Conservation (phyloP, 2,329 filamentous ascomycete species). For the Colletotrichum cordylinicola region DNA sequence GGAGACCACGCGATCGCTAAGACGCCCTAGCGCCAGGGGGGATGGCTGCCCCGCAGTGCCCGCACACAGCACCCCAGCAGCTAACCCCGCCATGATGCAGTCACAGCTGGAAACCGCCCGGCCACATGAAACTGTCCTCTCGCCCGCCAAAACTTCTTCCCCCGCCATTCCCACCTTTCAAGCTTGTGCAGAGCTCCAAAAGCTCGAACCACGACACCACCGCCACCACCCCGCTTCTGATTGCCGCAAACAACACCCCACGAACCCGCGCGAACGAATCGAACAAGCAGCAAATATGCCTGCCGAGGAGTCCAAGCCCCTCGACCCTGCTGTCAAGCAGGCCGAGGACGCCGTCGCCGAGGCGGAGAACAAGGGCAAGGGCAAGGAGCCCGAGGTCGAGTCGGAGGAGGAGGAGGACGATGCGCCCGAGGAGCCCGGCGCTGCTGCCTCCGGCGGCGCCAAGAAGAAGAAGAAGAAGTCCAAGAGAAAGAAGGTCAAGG, state of each 20-base stretch:
- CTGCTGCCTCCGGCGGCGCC: conserved; percentile 34
- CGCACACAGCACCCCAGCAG: background rate
- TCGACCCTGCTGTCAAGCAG: conserved; percentile 58
- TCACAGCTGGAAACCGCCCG: background rate
- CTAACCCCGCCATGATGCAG: conserved; percentile 18
- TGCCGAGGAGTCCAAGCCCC: conserved; percentile 67
- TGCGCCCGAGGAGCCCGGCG: conserved; percentile 42
- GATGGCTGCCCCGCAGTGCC: background rate
- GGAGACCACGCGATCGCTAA: background rate
- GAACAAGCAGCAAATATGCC: conserved; percentile 40
- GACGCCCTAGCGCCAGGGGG: background rate
- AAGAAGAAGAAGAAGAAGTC: conserved; percentile 68
- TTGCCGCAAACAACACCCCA: background rate
- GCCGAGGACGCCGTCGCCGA: conserved; percentile 44
- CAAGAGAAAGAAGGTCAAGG: conserved; percentile 67
- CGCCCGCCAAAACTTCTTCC: conserved; percentile 19
- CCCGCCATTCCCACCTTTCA: conserved; percentile 17
- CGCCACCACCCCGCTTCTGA: background rate
- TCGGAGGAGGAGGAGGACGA: conserved; percentile 53
- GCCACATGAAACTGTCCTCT: conserved; percentile 22
- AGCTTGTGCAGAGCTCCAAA: conserved; percentile 19
- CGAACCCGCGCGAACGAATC: background rate
- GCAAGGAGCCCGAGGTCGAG: conserved; percentile 50
- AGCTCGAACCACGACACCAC: conserved; percentile 15
- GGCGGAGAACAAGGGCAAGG: conserved; percentile 42